phyloP scores from a whole-genome alignment of 805 yeast species.

The Cyberlindnera petersonii region DNA sequence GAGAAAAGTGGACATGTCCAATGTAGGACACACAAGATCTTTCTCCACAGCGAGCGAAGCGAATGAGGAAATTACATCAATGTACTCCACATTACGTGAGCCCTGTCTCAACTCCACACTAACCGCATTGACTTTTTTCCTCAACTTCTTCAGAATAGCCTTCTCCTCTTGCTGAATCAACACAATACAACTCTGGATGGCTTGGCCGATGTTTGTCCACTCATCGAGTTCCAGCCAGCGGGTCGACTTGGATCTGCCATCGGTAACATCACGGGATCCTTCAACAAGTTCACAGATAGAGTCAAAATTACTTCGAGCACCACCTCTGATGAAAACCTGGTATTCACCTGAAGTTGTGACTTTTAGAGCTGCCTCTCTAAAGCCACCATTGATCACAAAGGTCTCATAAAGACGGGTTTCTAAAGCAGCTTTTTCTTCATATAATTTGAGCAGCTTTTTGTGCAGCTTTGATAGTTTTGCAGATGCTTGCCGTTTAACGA shows the following conservation, averaged over 20 bases:
- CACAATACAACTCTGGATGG: constrained; percentile 41
- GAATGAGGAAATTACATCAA: constrained; percentile 75
- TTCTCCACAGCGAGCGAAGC: constrained; percentile 68
- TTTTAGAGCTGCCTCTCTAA: constrained; percentile 33
- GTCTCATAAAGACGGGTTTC: constrained; percentile 5
- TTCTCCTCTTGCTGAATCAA: constrained; percentile 55
- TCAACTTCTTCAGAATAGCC: constrained; percentile 45
- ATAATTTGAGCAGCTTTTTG: constrained; percentile 2
- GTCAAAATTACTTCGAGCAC: constrained; percentile 19
- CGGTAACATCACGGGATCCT: constrained; percentile 31
- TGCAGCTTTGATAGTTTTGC: constrained; percentile 7
- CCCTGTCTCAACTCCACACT: constrained; percentile 43
- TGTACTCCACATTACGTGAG: constrained; percentile 51
- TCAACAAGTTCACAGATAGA: constrained; percentile 9
- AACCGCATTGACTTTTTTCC: constrained; percentile 38
- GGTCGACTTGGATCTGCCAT: constrained; percentile 36
- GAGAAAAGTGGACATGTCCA: constrained; percentile 46
- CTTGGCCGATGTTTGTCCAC: constrained; percentile 52
- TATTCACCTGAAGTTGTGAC: constrained; percentile 42
- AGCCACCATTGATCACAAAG: constrained; percentile 25
- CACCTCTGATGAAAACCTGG: constrained; percentile 42
- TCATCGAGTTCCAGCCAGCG: constrained; percentile 43
- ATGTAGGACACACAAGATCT: constrained; percentile 59
- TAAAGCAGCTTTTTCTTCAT: constrained; percentile 5
- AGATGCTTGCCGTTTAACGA: constrained; percentile 13